These are phyloP conservation scores for Fusarium praegraminearum DNA, from an alignment of 2,329 filamentous ascomycete species.

Conservation along the genomic window DNA sequence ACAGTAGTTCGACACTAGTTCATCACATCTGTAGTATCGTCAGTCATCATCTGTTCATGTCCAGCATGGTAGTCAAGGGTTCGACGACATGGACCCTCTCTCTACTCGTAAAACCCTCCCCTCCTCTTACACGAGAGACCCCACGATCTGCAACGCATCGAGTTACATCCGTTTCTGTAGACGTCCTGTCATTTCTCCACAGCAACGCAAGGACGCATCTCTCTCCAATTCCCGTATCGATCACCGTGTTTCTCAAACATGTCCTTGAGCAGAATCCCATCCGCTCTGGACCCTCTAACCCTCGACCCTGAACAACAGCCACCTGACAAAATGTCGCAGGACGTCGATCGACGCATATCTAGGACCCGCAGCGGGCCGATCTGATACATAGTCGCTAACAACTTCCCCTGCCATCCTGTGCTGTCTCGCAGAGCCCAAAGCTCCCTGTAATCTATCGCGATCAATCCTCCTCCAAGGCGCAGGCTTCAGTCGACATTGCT, in stretches of 20 bases:
- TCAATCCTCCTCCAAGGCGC: conserved; percentile 11
- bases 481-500: conserved; percentile 20
- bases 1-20: conserved; percentile 32
- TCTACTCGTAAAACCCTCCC: conserved; percentile 1
- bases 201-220: conserved; percentile 1
- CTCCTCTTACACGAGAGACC: conserved; percentile 16
- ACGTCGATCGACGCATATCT: conserved; percentile 38
- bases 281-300: conserved; percentile 4
- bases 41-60: conserved; percentile 20
- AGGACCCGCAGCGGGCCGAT: conserved; percentile 42
- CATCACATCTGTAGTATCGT: conserved; percentile 7
- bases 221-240: conserved; percentile 18
- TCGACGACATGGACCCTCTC: conserved; percentile 11
- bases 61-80: conserved; percentile 7
- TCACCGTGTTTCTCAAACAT: conserved; percentile 15
- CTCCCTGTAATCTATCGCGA: conserved; percentile 19
- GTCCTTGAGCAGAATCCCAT: neutral
- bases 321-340: conserved; percentile 36
- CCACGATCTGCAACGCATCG: conserved; percentile 28
- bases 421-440: conserved; percentile 9
- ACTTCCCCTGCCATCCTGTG: neutral
- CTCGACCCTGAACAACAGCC: conserved; percentile 15
- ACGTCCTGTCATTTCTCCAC: conserved; percentile 21
- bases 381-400: conserved; percentile 34
- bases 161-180: conserved; percentile 30